Evolutionary conservation across 345 rosid genomes (phyloP), one percentile per base, ranked within the genome.

Genomic region (Salix koriyanagi): DNA sequence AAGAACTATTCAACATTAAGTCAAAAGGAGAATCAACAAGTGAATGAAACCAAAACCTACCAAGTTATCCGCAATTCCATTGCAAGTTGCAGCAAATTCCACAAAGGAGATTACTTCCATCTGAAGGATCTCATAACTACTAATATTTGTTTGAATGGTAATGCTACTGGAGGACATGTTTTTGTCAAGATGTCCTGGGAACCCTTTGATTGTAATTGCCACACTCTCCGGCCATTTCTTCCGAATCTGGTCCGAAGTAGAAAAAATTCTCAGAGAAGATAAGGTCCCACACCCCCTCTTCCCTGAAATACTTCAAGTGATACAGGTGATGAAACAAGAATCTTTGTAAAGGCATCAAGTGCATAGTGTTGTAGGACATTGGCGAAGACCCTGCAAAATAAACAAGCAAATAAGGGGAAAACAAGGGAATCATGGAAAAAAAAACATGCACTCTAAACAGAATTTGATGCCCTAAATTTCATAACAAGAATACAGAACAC

Each of bases 201-300:
- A 70, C 32, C 69, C 81, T 72, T 72, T 80, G 83, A 15, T 67
- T 2, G 72, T 39, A 70, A 67, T 32, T 37, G 70, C 68, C 74
- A 79, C 64, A 21, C 65, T 83, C 91, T 79, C 64, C 79, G 71
- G 76, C 65, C 62, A 80, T 71, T 73, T 84, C 87, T 73, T 81
- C 89, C 60, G 82, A 82, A 70, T 81, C 46, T 5, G 83, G 74
- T 54, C 79, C 86, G 74, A 83, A 88, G 83, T 89, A 88, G 86
- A 90, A 90, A 77, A 89, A 85, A 52, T 87, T 84, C 79, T 91
- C 92, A 25, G 95, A 91, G 85, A 91, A 91, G 61, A 91, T 75
- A 78, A 91, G 92, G 71, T 91, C 92, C 95, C 95, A 91, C 54
- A 91, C 69, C 26, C 92, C 88, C 74, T 88, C 92, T 75, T 85